Percentiles rank a stretch among this genome's conserved stretches.
phyloP scores from a whole-genome alignment of 805 yeast genomes.

The Starmerella ratchasimensis region DNA sequence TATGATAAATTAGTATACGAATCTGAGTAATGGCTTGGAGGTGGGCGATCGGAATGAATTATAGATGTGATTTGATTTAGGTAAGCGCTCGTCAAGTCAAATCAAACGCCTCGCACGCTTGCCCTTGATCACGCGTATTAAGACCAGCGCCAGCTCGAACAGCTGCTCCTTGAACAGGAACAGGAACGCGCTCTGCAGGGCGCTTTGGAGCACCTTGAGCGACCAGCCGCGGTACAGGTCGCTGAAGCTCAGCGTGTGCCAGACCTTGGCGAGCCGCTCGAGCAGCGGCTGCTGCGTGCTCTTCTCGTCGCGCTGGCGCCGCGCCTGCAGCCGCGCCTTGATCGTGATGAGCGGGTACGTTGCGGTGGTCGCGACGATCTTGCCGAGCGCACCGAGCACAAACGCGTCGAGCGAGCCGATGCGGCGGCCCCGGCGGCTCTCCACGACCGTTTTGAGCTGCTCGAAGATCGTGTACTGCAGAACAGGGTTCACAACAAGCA shows the following conservation, averaged over 20 bases:
- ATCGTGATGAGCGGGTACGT: slow-evolving; percentile 86
- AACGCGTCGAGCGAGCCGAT: slow-evolving; percentile 63
- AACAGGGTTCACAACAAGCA: slow-evolving; percentile 76
- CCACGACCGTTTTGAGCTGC: slow-evolving; percentile 57
- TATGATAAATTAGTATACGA: too few species aligned
- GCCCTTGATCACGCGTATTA: slow-evolving; percentile 32
- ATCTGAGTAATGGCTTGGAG: too few species aligned
- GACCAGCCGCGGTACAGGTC: slow-evolving; percentile 73
- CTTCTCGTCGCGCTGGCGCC: slow-evolving; percentile 24
- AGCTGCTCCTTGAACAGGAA: slow-evolving; percentile 85
- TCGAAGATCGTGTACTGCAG: slow-evolving; percentile 87
- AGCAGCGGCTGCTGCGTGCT: slow-evolving; percentile 20
- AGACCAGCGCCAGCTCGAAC: slow-evolving; percentile 41
- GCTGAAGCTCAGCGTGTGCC: slow-evolving; percentile 54
- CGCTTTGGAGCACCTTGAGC: slow-evolving; percentile 70
- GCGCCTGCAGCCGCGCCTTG: slow-evolving; percentile 76
- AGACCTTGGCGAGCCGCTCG: slow-evolving; percentile 38
- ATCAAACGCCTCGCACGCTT: not conserved
- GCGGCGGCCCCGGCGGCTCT: slow-evolving; percentile 36
- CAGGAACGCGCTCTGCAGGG: slow-evolving; percentile 76
- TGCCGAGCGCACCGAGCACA: slow-evolving; percentile 77
- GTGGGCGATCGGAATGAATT: too few species aligned
- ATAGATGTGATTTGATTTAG: too few species aligned
- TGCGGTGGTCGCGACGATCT: slow-evolving; percentile 71
- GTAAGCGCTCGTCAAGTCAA: not conserved